phyloP scores from a whole-genome alignment of 441 rosid species.

The Mallotus japonicus region DNA sequence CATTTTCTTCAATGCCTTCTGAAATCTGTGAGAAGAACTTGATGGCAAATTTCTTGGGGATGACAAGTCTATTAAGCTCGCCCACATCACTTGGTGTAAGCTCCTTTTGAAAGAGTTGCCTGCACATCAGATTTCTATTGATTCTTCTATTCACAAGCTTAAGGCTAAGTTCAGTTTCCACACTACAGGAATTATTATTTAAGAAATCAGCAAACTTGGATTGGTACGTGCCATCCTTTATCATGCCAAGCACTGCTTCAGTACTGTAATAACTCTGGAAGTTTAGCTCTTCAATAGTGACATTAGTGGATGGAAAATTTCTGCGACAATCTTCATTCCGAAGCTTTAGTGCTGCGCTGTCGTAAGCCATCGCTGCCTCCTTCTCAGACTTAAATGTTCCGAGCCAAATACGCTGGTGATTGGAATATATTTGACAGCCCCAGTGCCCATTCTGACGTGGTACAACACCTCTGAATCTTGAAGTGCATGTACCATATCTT shows the following conservation, averaged over 20 bases:
- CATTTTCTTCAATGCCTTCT: conserved; percentile 13
- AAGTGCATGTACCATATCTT: conserved; percentile 13
- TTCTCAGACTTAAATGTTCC: conserved; percentile 58
- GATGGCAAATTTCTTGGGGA: conserved; percentile 67
- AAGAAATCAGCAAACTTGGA: conserved; percentile 39
- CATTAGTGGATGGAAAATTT: conserved; percentile 36
- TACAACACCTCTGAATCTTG: conserved; percentile 57
- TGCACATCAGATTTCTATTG: conserved; percentile 29
- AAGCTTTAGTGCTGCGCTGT: conserved; percentile 58
- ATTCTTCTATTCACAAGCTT: conserved; percentile 16
- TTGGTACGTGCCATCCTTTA: conserved; percentile 49
- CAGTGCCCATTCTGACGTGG: conserved; percentile 57
- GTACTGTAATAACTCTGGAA: conserved; percentile 41
- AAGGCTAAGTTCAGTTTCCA: conserved; percentile 19
- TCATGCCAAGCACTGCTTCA: conserved; percentile 49
- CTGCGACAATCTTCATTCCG: conserved; percentile 39
- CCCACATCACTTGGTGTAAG: conserved; percentile 91
- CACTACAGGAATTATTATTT: conserved; percentile 8
- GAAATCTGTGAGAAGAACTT: conserved; percentile 48
- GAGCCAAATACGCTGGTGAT: conserved; percentile 58
- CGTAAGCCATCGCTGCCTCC: conserved; percentile 71
- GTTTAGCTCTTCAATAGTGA: conserved; percentile 35
- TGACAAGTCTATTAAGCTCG: conserved; percentile 78
- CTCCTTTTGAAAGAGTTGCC: conserved; percentile 62
- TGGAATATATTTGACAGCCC: conserved; percentile 65